Conservation (phyloP, 768 basidiomycete genomes). For the Sarcodon aspratus region DNA sequence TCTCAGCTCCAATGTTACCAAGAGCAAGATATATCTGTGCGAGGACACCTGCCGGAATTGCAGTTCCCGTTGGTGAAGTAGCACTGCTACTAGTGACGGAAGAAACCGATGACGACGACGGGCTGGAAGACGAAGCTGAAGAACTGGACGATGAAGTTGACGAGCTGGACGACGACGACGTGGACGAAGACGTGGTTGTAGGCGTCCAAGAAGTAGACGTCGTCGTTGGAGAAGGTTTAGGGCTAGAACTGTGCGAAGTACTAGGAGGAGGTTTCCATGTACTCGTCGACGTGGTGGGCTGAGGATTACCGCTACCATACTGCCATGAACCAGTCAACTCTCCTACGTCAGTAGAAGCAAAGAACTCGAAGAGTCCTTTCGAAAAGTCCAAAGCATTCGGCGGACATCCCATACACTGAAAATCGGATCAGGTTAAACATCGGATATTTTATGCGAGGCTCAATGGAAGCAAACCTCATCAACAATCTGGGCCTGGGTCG, state of each 20-base stretch:
- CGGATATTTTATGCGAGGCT: not conserved
- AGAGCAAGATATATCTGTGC: constrained; percentile 12
- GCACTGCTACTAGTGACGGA: constrained; percentile 2
- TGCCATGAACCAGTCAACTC: constrained; percentile 41
- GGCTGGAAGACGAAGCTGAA: constrained; percentile 1
- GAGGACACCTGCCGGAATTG: constrained; percentile 8
- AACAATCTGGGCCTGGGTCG: constrained; percentile 42
- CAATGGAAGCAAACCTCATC: constrained; percentile 38
- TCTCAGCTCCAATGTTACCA: constrained; percentile 6
- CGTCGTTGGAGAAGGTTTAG: not conserved
- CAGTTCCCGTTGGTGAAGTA: constrained; percentile 5
- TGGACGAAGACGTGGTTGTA: constrained; percentile 3
- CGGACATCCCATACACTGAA: constrained; percentile 56
- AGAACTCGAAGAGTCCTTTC: constrained; percentile 43
- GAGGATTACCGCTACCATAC: constrained; percentile 11
- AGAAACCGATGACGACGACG: constrained; percentile 1
- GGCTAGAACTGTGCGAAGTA: not conserved
- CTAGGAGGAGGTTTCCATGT: not conserved
- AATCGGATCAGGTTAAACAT: not conserved
- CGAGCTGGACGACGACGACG: constrained; percentile 4
- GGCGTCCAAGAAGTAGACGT: constrained; percentile 4
- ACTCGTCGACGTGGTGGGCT: constrained; percentile 1
- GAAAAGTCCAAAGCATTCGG: constrained; percentile 52
- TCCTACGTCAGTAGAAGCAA: constrained; percentile 31
- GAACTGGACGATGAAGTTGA: not conserved